These are phyloP conservation scores for Tolypocladium inflatum DNA, from an alignment of 2,329 filamentous ascomycete genomes.

Conservation along the genomic window DNA sequence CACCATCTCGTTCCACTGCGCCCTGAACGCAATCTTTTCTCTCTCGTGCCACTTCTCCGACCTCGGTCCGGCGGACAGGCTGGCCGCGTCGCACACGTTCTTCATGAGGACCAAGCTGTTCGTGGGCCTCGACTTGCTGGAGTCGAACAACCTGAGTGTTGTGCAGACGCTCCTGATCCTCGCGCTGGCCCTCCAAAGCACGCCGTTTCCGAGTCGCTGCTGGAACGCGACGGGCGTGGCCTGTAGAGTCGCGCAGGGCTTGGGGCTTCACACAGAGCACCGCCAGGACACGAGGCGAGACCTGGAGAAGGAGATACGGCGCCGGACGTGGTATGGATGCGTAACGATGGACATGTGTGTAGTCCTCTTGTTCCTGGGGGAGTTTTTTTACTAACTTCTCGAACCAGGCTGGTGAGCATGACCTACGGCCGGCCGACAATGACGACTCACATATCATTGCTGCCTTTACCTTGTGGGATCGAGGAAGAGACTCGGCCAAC, in stretches of 20 bases:
- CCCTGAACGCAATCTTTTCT: constrained; percentile 5
- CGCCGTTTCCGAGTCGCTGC: constrained; percentile 27
- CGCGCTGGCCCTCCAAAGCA: constrained; percentile 28
- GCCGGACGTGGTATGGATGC: constrained; percentile 29
- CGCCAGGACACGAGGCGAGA: constrained; percentile 4
- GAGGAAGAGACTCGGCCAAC: neutral
- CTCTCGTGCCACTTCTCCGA: neutral
- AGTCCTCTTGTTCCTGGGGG: neutral
- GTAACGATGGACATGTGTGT: constrained; percentile 26
- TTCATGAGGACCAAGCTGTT: neutral
- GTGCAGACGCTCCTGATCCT: constrained; percentile 30
- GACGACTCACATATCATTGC: constrained; percentile 13
- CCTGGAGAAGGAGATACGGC: constrained; percentile 25
- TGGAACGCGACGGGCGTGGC: constrained; percentile 31
- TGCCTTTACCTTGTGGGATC: neutral
- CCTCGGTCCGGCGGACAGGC: neutral
- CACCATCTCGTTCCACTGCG: constrained; percentile 25
- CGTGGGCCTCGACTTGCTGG: neutral
- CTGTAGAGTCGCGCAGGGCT: neutral
- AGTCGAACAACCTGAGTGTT: constrained; percentile 11
- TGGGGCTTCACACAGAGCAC: constrained; percentile 24
- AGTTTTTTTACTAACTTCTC: neutral
- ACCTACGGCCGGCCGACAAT: constrained; percentile 23
- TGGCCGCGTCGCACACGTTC: neutral
- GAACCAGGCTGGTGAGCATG: constrained; percentile 24